phyloP scores from a whole-genome alignment of 768 basidiomycete species.

The Brasilioporus rufonigricans region DNA sequence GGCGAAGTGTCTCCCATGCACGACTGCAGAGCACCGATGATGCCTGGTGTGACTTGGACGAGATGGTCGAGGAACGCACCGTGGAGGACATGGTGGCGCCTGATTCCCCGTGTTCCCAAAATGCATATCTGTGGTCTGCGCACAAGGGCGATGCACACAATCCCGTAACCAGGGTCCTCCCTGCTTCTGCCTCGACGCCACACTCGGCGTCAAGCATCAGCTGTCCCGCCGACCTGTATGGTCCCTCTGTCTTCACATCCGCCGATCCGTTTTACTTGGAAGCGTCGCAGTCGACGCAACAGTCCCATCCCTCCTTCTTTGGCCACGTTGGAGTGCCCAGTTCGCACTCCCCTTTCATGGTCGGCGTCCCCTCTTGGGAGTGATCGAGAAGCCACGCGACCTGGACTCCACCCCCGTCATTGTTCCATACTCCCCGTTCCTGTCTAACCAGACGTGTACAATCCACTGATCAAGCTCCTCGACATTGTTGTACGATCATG shows the following conservation, averaged over 20 bases:
- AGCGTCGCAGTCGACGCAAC: constrained; percentile 37
- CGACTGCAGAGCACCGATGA: constrained; percentile 28
- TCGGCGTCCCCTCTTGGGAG: constrained; percentile 29
- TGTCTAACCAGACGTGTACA: constrained; percentile 7
- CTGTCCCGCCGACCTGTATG: constrained; percentile 23
- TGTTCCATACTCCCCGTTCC: background rate
- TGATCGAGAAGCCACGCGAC: background rate
- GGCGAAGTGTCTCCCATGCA: constrained; percentile 27
- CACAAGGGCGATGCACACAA: constrained; percentile 15
- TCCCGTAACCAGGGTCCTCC: constrained; percentile 19
- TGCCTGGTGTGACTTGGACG: constrained; percentile 33
- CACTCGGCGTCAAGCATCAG: constrained; percentile 10
- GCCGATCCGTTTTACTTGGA: constrained; percentile 53
- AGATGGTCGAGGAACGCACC: constrained; percentile 43
- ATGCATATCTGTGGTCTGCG: constrained; percentile 24
- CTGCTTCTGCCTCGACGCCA: constrained; percentile 20
- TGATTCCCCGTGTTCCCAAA: constrained; percentile 30
- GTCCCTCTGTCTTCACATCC: constrained; percentile 39
- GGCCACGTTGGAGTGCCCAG: constrained; percentile 36
- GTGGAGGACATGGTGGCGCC: constrained; percentile 45
- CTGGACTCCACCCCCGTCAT: background rate
- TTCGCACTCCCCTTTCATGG: constrained; percentile 41
- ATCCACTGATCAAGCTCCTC: constrained; percentile 3
- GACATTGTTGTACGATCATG: constrained; percentile 14
- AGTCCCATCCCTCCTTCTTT: constrained; percentile 34